Base-by-base conservation (phyloP, 2,329 filamentous ascomycete genomes). In the Hypoxylon sp. region DNA sequence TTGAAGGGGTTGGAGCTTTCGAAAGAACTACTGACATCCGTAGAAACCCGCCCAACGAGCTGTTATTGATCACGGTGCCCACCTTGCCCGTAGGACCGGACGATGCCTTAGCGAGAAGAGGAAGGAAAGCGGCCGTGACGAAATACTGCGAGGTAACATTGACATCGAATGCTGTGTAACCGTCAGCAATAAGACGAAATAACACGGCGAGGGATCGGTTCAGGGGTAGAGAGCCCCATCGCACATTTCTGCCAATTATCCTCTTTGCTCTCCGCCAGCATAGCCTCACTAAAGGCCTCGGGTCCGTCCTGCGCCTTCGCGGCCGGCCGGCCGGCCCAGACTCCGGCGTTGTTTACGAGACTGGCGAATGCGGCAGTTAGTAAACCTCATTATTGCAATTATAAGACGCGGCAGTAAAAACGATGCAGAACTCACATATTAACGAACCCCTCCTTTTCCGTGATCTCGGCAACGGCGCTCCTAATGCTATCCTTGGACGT, bases 101-200 rank as follows among this genome's bases (percentile, higher is more conserved):
- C 10, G 78, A 75, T 5, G 84, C 85, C 63, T 85, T 86, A 1
- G 82, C 83, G 1, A 88, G 80, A 1, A 87, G 78, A 0, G 86
- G 86, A 2, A 88, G 78, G 73, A 89, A 85, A 1, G 84, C 85
- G 68, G 86, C 85, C 17, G 83, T 82, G 69, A 85, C 84, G 77
- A 85, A 87, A 76, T 84, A 88, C 26, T 82, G 80, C 35, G 80
- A 82, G 0, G 81, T 82, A 33, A 86, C 79, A 56, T 88, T 88
- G 19, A 83, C 86, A 58, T 82, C 80, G 76, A 86, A 85, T 0
- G 84, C 75, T 76, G 55, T 53, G 33, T 2, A n/a, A 37, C 14
- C 2, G 22, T 73, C 31, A 67, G 53, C 24, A 60, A 24, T 44
- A 19, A 44, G 39, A 2, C 1, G 13, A 26, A 3, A 13, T 6